phyloP scores from a whole-genome alignment of 1,139 yeast species.

The Nakaseomyces glabratus region DNA sequence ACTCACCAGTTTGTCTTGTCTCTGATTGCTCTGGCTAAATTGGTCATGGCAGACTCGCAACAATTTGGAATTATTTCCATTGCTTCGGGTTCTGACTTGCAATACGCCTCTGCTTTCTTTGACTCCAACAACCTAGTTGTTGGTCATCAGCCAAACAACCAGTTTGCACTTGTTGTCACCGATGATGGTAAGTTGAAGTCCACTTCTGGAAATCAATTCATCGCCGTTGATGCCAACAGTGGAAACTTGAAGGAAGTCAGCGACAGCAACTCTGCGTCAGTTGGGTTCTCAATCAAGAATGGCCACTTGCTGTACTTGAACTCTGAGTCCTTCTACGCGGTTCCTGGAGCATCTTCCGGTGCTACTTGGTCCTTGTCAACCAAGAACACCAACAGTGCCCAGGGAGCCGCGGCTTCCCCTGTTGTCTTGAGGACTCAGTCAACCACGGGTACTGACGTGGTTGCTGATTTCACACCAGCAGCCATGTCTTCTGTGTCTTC shows the following conservation, averaged over 20 bases:
- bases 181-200: slow-evolving; percentile 28
- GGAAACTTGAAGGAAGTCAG: slow-evolving; percentile 16
- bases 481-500: slow-evolving; percentile 16
- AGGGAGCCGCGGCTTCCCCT: too few relatives aligned
- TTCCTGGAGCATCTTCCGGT: slow-evolving; percentile 7
- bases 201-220: slow-evolving; percentile 14
- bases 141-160: slow-evolving; percentile 11
- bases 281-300: slow-evolving; percentile 25
- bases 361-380: slow-evolving; percentile 6
- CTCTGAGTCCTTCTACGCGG: slow-evolving; percentile 20
- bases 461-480: slow-evolving; percentile 20
- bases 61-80: slow-evolving; percentile 28
- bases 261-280: slow-evolving; percentile 20
- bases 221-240: slow-evolving; percentile 16
- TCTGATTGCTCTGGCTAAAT: slow-evolving; percentile 19
- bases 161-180: slow-evolving; percentile 20
- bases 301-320: slow-evolving; percentile 25
- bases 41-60: slow-evolving; percentile 30
- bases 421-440: slow-evolving; percentile 5
- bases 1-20: slow-evolving; percentile 14
- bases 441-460: slow-evolving; percentile 6
- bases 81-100: slow-evolving; percentile 31
- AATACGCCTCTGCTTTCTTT: slow-evolving; percentile 19
- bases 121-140: slow-evolving; percentile 14
- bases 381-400: too few relatives aligned